Percentiles rank a stretch among this genome's conserved stretches.
Conservation (phyloP, 2,329 filamentous ascomycete species). For the Xylaria sp. region DNA sequence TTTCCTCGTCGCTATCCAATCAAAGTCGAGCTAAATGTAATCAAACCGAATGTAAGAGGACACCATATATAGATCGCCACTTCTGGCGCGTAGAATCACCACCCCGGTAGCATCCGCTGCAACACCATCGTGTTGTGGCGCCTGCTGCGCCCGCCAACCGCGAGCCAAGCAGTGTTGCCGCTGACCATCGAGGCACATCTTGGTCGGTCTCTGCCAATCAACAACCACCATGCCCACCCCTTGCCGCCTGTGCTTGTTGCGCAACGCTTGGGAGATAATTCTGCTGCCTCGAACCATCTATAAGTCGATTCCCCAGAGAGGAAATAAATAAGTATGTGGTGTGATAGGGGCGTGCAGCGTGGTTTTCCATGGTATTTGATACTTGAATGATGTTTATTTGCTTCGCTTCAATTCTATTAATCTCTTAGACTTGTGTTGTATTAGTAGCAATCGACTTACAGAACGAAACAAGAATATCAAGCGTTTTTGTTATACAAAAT, state of each 20-base stretch:
- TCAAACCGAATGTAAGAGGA: neutral
- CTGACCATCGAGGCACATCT: conserved; percentile 14
- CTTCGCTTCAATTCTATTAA: neutral
- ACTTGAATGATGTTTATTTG: neutral
- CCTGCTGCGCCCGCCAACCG: conserved; percentile 36
- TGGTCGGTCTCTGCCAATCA: conserved; percentile 35
- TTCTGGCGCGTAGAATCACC: conserved; percentile 10
- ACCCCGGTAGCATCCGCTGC: neutral
- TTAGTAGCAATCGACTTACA: neutral
- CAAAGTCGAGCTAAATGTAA: neutral
- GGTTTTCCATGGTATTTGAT: neutral
- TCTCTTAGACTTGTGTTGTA: neutral
- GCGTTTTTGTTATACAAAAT: conserved; percentile 15
- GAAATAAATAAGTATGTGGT: neutral
- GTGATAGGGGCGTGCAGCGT: neutral
- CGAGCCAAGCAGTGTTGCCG: conserved; percentile 29
- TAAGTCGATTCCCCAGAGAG: no score
- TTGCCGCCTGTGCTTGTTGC: neutral
- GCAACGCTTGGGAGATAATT: neutral
- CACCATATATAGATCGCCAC: neutral
- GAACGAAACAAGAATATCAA: neutral
- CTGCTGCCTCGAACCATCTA: neutral
- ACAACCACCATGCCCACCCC: neutral
- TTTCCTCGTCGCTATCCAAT: neutral
- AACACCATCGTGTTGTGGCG: neutral